Evolutionary conservation across 2,329 filamentous ascomycete species (phyloP), one percentile per base, ranked within the genome.

Genomic region (Fusarium sp.): DNA sequence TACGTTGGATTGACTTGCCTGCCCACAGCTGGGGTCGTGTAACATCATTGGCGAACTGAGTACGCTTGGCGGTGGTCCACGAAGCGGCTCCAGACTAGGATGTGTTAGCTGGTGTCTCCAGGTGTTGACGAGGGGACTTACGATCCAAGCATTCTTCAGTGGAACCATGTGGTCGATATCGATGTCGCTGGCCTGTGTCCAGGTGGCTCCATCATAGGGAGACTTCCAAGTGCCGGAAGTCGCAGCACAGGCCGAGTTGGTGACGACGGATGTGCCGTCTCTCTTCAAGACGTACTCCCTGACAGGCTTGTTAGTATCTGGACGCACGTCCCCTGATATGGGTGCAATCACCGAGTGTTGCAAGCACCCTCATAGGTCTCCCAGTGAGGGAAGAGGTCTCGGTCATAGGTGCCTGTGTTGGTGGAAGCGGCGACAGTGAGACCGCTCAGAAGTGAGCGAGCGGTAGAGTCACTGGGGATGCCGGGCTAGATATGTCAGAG

Each of bases 141-240:
- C 88, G 69, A 92, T 90, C 93, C 93, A 95, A 10, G 93, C 93
- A 77, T 95, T 94, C 78, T 91, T 91, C 68, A 97, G 80, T 2
- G 94, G 93, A 6, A 97, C 92, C 82, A 96, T 86, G 79, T 96
- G 94, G 80, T 96, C 94, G 66, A 96, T 95, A 74, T 95, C 93
- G 3, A 96, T 80, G 74, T 95, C 92, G 23, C 85, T 87, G 3
- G 92, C 88, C 1, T 84, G 83, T 0, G 89, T 91, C 91, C 92
- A 94, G 3, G 85, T 89, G 1, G 83, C 90, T 21, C 92, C 93
- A 77, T 95, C 93, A 79, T 93, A 96, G 0, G 92, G 91, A 39
- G 88, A 91, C 44, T 80, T 81, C 93, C 94, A 96, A 1, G 83
- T 85, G 9, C 94, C 93, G 7, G 88, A 89, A 0, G 86, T 90